A percentile compares a stretch with the other conserved stretches of the same genome.
These are phyloP conservation scores for Pyrenophora graminea DNA, from an alignment of 2,329 filamentous ascomycete genomes.

Conservation along the genomic window DNA sequence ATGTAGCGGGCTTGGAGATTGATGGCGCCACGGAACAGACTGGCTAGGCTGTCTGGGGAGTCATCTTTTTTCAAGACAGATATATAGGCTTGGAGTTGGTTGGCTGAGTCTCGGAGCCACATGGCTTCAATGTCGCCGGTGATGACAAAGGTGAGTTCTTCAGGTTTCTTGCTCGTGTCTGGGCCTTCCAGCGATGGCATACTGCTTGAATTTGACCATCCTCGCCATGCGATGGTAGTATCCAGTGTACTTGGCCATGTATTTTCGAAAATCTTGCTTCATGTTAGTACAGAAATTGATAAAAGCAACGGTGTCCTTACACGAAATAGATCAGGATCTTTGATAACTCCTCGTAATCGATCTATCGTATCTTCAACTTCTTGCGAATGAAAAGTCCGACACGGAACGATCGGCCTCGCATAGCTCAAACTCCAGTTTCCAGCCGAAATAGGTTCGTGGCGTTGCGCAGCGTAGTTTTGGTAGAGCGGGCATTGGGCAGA, in stretches of 20 bases:
- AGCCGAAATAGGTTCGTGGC: slow-evolving; percentile 49
- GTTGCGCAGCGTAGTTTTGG: slow-evolving; percentile 44
- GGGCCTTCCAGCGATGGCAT: background rate
- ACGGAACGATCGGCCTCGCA: slow-evolving; percentile 50
- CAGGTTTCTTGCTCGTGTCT: slow-evolving; percentile 7
- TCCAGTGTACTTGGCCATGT: slow-evolving; percentile 77
- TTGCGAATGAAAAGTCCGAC: slow-evolving; percentile 51
- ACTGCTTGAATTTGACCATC: slow-evolving; percentile 55
- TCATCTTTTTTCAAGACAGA: slow-evolving; percentile 59
- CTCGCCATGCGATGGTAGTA: slow-evolving; percentile 72
- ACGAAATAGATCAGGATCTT: slow-evolving; percentile 65
- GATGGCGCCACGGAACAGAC: slow-evolving; percentile 70
- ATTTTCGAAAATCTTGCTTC: slow-evolving; percentile 64
- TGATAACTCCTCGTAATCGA: slow-evolving; percentile 44
- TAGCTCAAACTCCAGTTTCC: slow-evolving; percentile 51
- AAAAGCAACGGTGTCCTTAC: background rate
- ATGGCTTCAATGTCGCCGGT: slow-evolving; percentile 63
- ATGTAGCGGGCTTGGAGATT: slow-evolving; percentile 73
- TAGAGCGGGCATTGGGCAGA: slow-evolving; percentile 51
- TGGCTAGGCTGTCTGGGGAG: slow-evolving; percentile 58
- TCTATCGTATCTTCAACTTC: slow-evolving; percentile 49
- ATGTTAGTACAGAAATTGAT: background rate
- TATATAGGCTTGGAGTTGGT: slow-evolving; percentile 72
- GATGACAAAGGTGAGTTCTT: slow-evolving; percentile 63
- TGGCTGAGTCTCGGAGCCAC: slow-evolving; percentile 62